phyloP scores from a whole-genome alignment of 169 alveolate species.

The Theileria sp. region DNA sequence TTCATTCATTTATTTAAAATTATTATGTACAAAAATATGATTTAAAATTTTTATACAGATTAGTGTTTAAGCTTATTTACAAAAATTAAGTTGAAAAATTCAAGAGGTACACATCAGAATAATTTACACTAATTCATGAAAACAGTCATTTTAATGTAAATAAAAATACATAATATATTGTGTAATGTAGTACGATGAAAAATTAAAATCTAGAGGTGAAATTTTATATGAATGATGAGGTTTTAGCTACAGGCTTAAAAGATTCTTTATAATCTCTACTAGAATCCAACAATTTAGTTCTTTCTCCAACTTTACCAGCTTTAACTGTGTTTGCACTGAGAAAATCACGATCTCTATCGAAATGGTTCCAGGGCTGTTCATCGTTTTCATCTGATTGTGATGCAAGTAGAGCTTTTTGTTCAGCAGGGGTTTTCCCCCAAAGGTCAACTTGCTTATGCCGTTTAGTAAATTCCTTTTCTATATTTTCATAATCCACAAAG shows the following conservation, averaged over 20 bases:
- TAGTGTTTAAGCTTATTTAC: neutral
- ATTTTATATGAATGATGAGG: slow-evolving; percentile 20
- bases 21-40: neutral
- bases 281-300: slow-evolving; percentile 21
- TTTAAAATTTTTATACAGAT: neutral
- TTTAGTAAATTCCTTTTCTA: slow-evolving; percentile 72
- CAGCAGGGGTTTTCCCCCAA: slow-evolving; percentile 79
- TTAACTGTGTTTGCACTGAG: slow-evolving; percentile 14
- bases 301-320: slow-evolving; percentile 1
- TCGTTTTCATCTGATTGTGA: slow-evolving; percentile 1
- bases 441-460: slow-evolving; percentile 67
- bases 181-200: neutral
- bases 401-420: slow-evolving; percentile 54
- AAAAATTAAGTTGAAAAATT: neutral
- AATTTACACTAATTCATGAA: neutral
- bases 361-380: slow-evolving; percentile 59
- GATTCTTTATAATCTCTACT: slow-evolving; percentile 22
- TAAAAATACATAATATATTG: neutral
- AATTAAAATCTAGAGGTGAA: neutral
- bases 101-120: neutral
- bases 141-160: neutral
- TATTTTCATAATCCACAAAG: slow-evolving; percentile 67
- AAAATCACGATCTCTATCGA: slow-evolving; percentile 55
- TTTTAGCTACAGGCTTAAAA: slow-evolving; percentile 13
- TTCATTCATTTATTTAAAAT: neutral